Base-by-base conservation (phyloP, 805 yeast species). In the Candida berthetii region DNA sequence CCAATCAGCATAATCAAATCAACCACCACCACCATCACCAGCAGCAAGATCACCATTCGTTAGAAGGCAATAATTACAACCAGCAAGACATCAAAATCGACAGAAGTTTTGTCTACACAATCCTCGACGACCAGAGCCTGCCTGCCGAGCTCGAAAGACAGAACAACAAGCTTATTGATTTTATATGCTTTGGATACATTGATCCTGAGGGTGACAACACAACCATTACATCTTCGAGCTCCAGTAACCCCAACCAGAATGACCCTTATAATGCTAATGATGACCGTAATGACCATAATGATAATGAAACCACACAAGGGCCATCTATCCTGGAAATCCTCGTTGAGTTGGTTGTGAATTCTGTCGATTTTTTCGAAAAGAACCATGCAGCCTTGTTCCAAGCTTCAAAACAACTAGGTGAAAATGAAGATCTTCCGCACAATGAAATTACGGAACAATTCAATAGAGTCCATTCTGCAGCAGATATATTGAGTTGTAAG, bases 401-500 rank as follows among this genome's bases (percentile, higher is more conserved):
- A 7, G n/a, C 40, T 2, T 32, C 31, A 8, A 36, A 29, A 17
- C 42, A 37, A 9, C 43, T 41, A 3, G 37, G 31, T 8, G 43
- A 46, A 3, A 44, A 35, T 2, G 44, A 52, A 11, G 44, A 52
- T 44, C 10, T 34, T 13, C 36, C 25, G 10, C 29, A 34, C 3
- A 48, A 41, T 3, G 53, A 47, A 2, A 45, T 43, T 14, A 41
- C 41, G 8, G 53, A 52, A 46, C 58, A 44, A 44, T 44, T 45
- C 39, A 57, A 57, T 39, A 47, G 68, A 43, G 72, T 82, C 4
- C 80, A 76, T 45, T 64, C 78, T 41, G 85, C 95, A 1, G 84
- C 96, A 0, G 98, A 91, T 55, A 84, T 93, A 16, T 71, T 93
- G 38, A 78, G 90, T 15, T 82, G 88, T 14, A 96, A 91, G 57